phyloP scores from a whole-genome alignment of 352 stramenopile species.

The Globisporangium spiculum region DNA sequence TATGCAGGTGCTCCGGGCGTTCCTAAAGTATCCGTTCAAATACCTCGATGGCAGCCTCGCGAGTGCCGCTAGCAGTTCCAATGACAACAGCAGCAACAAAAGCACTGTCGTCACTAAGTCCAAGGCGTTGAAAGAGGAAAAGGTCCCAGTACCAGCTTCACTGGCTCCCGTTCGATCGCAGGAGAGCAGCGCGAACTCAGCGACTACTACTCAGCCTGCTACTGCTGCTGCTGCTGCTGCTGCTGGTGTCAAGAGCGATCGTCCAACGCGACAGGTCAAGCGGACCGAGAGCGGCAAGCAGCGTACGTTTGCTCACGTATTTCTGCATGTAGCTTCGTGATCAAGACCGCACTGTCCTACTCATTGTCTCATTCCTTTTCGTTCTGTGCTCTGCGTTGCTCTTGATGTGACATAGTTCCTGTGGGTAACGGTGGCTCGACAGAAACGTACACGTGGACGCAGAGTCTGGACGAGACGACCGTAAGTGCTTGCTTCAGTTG shows the following conservation, averaged over 20 bases:
- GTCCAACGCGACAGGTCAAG: conserved; percentile 17
- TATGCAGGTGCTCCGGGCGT: conserved; percentile 47
- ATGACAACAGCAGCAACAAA: not conserved
- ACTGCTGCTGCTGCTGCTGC: not conserved
- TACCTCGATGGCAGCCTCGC: conserved; percentile 34
- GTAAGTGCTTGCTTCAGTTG: conserved; percentile 35
- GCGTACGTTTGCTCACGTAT: conserved; percentile 25
- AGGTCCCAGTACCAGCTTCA: not conserved
- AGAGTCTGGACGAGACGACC: conserved; percentile 94
- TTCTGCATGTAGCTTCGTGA: not conserved
- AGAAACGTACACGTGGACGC: conserved; percentile 96
- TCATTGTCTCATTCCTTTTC: no score
- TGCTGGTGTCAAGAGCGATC: not conserved
- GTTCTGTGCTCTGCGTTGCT: no score
- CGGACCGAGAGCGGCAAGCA: conserved; percentile 72
- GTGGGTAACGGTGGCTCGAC: conserved; percentile 88
- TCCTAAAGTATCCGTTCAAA: conserved; percentile 65
- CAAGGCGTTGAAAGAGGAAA: not conserved
- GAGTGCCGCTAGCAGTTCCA: not conserved
- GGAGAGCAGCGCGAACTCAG: no score
- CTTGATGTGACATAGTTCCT: conserved; percentile 46
- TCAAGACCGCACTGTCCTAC: not conserved
- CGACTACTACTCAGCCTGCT: not conserved
- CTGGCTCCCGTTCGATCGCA: not conserved
- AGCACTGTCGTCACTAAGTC: not conserved